Evolutionary conservation across 768 basidiomycete genomes (phyloP).

Genomic region (Lactifluus rugatus): DNA sequence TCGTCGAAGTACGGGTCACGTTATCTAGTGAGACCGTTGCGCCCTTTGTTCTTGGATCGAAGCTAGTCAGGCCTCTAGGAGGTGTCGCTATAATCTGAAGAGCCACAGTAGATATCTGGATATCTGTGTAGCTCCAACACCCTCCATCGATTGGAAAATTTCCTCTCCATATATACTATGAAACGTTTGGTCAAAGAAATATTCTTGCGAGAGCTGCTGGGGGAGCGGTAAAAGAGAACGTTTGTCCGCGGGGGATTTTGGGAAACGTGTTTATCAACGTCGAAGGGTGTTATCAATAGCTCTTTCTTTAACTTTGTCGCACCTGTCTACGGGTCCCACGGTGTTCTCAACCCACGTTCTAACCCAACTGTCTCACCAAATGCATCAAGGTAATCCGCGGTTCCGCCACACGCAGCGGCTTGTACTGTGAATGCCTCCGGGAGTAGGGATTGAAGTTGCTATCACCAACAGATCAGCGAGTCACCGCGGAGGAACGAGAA

Average conservation of each 20-base stretch:
- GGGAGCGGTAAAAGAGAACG: not conserved
- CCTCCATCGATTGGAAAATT: not conserved
- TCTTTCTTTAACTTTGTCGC: not conserved
- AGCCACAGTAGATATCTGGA: not conserved
- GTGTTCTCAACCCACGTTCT: not conserved
- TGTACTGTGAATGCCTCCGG: constrained; percentile 49
- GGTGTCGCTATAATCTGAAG: too few species aligned
- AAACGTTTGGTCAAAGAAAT: not conserved
- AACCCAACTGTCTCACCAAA: not conserved
- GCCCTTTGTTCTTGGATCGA: too few species aligned
- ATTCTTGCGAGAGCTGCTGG: not conserved
- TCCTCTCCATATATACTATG: not conserved
- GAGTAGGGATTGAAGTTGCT: constrained; percentile 40
- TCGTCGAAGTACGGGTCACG: too few species aligned
- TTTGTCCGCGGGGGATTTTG: not conserved
- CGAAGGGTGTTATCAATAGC: not conserved
- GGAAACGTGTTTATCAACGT: not conserved
- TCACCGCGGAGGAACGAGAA: not conserved
- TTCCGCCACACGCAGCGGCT: constrained; percentile 41
- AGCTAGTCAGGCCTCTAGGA: too few species aligned
- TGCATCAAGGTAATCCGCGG: constrained; percentile 15
- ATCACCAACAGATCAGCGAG: not conserved
- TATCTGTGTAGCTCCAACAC: not conserved
- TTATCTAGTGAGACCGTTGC: too few species aligned
- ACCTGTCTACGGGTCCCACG: not conserved